Evolutionary conservation across 1,284 basidiomycete genomes (phyloP).

Genomic region (Fomitopsis schrenkii): DNA sequence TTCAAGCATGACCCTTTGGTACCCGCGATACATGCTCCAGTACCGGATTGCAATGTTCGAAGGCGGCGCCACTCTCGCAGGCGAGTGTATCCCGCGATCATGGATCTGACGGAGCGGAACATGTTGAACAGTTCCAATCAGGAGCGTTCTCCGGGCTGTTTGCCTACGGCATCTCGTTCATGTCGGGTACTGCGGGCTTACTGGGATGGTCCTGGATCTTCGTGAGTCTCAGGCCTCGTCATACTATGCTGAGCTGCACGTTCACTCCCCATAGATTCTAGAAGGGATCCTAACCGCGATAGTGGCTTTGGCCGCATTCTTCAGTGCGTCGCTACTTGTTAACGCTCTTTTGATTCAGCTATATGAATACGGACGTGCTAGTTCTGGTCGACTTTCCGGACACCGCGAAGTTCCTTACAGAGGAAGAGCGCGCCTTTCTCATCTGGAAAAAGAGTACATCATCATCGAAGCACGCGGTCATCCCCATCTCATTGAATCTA

Average conservation of each 20-base stretch:
- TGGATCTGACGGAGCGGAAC: too few species aligned
- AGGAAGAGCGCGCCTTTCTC: constrained; percentile 55
- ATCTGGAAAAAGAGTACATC: constrained; percentile 57
- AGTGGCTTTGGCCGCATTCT: constrained; percentile 39
- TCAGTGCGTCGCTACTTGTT: constrained; percentile 27
- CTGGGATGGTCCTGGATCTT: constrained; percentile 45
- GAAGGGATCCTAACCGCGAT: constrained; percentile 50
- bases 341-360: too few species aligned
- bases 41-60: constrained; percentile 33
- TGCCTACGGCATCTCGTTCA: constrained; percentile 40
- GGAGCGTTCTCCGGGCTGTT: constrained; percentile 36
- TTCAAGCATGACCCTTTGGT: constrained; percentile 29
- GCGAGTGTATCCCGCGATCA: background rate
- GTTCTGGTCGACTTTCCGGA: constrained; percentile 57
- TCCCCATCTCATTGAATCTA: too few species aligned
- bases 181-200: constrained; percentile 36
- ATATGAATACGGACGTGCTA: constrained; percentile 10
- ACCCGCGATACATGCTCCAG: constrained; percentile 31
- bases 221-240: constrained; percentile 22
- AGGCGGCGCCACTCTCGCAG: constrained; percentile 30
- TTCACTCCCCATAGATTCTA: constrained; percentile 34
- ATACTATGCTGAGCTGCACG: constrained; percentile 8
- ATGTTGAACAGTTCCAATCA: background rate
- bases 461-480: too few species aligned
- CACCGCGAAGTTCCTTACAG: constrained; percentile 54